Base-by-base conservation (phyloP, 352 stramenopile genomes). In the Paralagenidium karlingii region DNA sequence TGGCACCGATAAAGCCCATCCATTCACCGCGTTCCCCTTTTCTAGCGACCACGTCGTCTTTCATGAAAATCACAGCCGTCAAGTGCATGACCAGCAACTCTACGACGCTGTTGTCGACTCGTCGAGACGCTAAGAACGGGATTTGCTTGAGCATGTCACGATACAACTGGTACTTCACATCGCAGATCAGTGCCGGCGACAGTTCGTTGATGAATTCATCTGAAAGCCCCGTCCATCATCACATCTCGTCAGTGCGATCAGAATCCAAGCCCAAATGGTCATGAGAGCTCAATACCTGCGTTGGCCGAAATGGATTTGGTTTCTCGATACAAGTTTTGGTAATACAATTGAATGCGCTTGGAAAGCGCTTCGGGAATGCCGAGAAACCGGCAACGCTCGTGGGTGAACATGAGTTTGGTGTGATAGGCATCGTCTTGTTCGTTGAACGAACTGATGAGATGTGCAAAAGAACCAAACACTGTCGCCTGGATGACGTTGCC, bases 1-100 rank as follows among this genome's bases (percentile, higher is more conserved):
- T 83, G 11, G 65, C 77, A 12, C 69, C 69, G 34, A 85, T 83
- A 36, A 87, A 84, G 8, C 70, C 74, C 74, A 87, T 87, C 74
- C 74, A 87, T 47, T 87, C 70, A 8, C 74, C 68, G 22, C 68
- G 67, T 48, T 87, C 74, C 12, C 70, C 70, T 43, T 87, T 85
- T 26, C 74, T 62, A 22, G 83, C 82, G 8, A 85, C 42, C 13
- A 87, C 59, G 38, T 87, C 74, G 44, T 82, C 74, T 43, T 84
- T 68, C 67, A 84, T 82, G 49, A 85, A 87, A 34, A 83, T 82
- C 20, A 82, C 58, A 0, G 70, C 81, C n/a, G 67, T 57, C 19
- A 87, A 45, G 26, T 82, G 64, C 28, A 83, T 39, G 34, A 87
- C 80, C n/a, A 87, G 54, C 56, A 83, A 77, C 40, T 84, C 68